Evolutionary conservation across 331 rosid species (phyloP).

Genomic region (Phaseolus coccineus): DNA sequence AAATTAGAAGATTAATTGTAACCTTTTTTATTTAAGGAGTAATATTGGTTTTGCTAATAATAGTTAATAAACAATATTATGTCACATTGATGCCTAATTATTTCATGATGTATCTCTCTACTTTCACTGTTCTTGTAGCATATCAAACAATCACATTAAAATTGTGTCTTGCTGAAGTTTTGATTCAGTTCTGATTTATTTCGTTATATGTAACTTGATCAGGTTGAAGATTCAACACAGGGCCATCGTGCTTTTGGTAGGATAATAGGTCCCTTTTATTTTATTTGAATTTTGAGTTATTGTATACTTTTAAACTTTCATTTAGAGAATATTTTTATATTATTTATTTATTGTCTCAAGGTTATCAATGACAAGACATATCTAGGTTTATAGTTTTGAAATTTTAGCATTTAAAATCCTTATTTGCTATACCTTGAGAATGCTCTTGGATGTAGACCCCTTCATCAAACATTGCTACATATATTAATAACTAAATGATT

Average conservation of each 20-base stretch:
- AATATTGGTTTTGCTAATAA: background rate
- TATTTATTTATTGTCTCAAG: background rate
- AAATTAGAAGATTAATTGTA: background rate
- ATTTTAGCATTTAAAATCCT: constrained; percentile 7
- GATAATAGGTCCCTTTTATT: constrained; percentile 43
- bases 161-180: constrained; percentile 26
- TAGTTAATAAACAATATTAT: background rate
- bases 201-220: constrained; percentile 46
- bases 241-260: constrained; percentile 60
- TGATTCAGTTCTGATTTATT: constrained; percentile 45
- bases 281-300: constrained; percentile 35
- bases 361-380: constrained; percentile 15
- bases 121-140: constrained; percentile 22
- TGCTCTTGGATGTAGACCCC: constrained; percentile 1
- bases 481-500: constrained; percentile 14
- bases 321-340: constrained; percentile 25
- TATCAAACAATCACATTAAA: background rate
- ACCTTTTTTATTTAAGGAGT: background rate
- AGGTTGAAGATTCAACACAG: constrained; percentile 62
- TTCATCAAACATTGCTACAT: constrained; percentile 9
- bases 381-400: constrained; percentile 28
- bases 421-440: constrained; percentile 26
- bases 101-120: constrained; percentile 11
- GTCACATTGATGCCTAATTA: constrained; percentile 7
- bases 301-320: constrained; percentile 15